A percentile compares a stretch with the other conserved stretches of the same genome.
phyloP scores from a whole-genome alignment of 257 asterid species.

The Solanum sejunctum region DNA sequence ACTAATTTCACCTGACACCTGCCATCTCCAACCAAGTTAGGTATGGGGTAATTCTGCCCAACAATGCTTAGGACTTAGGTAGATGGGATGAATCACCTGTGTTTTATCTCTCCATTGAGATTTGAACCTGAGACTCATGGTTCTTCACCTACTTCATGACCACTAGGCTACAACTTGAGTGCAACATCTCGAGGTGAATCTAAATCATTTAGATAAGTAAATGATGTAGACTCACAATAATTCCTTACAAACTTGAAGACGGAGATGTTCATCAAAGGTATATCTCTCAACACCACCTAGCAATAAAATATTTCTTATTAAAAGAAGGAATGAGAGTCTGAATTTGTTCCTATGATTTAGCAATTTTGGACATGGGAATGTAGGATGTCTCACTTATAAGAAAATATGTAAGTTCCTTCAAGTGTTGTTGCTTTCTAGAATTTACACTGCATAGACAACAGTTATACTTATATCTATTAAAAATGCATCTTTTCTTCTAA shows the following conservation, averaged over 20 bases:
- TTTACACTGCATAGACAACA: neutral
- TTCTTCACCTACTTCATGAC: neutral
- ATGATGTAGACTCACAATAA: neutral
- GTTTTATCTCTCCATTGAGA: neutral
- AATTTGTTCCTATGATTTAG: neutral
- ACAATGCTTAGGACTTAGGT: neutral
- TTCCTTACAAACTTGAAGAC: neutral
- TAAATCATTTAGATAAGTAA: neutral
- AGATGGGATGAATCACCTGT: neutral
- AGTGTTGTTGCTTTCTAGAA: neutral
- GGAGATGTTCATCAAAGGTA: neutral
- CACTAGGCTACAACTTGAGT: neutral
- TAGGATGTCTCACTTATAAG: neutral
- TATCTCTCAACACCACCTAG: neutral
- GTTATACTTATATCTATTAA: neutral
- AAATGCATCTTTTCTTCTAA: neutral
- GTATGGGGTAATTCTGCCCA: neutral
- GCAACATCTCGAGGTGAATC: neutral
- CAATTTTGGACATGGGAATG: neutral
- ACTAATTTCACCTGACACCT: neutral
- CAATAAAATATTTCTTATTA: neutral
- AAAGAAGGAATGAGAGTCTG: neutral
- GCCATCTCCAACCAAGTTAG: neutral
- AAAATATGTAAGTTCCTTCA: neutral
- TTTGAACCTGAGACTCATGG: neutral